Conservation (phyloP, 495 filamentous ascomycete species). For the Penicillium steckii region DNA sequence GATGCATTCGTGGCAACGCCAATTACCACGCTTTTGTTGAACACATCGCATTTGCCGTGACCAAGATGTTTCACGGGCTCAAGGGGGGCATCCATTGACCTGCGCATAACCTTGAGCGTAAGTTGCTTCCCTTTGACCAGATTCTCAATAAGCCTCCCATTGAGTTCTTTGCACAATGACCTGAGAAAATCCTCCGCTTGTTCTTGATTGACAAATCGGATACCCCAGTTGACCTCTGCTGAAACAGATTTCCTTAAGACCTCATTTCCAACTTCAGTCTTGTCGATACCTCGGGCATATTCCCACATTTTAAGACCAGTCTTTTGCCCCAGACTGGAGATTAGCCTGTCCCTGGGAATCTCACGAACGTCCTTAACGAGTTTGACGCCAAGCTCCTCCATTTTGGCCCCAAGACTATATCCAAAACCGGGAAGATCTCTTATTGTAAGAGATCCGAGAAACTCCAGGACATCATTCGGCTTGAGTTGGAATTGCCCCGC, state of each 20-base stretch:
- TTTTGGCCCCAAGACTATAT: constrained; percentile 74
- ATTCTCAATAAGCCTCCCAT: constrained; percentile 75
- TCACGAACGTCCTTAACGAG: constrained; percentile 79
- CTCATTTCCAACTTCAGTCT: constrained; percentile 81
- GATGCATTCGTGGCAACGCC: constrained; percentile 77
- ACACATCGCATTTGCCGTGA: constrained; percentile 91
- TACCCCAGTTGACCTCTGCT: constrained; percentile 97
- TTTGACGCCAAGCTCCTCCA: constrained; percentile 84
- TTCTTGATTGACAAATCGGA: constrained; percentile 83
- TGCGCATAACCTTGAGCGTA: constrained; percentile 90
- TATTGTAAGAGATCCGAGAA: constrained; percentile 73
- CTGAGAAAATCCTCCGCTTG: constrained; percentile 89
- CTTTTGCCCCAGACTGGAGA: constrained; percentile 77
- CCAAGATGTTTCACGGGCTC: constrained; percentile 94
- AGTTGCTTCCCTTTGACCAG: constrained; percentile 82
- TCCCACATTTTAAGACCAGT: constrained; percentile 91
- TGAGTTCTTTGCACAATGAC: constrained; percentile 78
- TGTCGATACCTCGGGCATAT: constrained; percentile 86
- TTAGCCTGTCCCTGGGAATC: constrained; percentile 69
- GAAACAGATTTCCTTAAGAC: constrained; percentile 83
- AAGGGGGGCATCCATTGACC: constrained; percentile 80
- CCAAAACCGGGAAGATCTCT: constrained; percentile 86
- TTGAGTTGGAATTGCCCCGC: constrained; percentile 88
- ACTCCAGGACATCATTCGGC: constrained; percentile 71
- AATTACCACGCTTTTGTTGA: constrained; percentile 80